Evolutionary conservation across 2,329 filamentous ascomycete species (phyloP), one percentile per base, ranked within the genome.

Genomic region (Lecanosticta acicola): DNA sequence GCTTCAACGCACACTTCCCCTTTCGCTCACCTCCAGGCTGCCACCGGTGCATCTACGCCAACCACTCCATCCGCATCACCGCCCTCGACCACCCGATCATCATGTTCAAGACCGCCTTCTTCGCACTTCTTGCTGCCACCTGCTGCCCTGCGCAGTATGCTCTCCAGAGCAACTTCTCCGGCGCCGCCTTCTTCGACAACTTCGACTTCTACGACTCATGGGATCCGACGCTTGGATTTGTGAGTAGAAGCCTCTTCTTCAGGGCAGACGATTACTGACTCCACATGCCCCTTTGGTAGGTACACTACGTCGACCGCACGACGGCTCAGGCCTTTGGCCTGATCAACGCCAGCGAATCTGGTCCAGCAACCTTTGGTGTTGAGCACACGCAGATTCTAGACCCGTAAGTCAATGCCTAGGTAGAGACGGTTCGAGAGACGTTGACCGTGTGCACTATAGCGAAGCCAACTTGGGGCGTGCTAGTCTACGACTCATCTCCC

Each of bases 401-500:
- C 26, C 60, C 65, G 3, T 29, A 29, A 29, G 24, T 7, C 11
- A n/a, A n/a, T n/a, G n/a, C n/a, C n/a, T n/a, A n/a, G n/a, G n/a
- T n/a, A n/a, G n/a, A n/a, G n/a, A n/a, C 60, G 21, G 13, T 19
- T 13, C 37, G 16, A 9, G 10, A 19, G 35, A 10, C 14, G 18
- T 14, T 39, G 37, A 39, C 37, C 13, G 3, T 8, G 14, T n/a
- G n/a, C 24, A 29, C 11, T 11, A 29, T 11, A 29, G 24, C 7
- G 18, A 62, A 33, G 59, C 58, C 16, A 64, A 56, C 18, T 46
- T 61, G 7, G 86, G 87, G 19, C 84, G 87, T 33, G 70, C 73
- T 42, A 88, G 84, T 20, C 79, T 88, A 24, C 82, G 87, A 14
- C 67, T 94, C 8, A 78, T 79, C 39, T 85, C 81, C 64, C 81